Base-by-base conservation (phyloP, 2,329 filamentous ascomycete genomes). In the Cladosporium sp. region DNA sequence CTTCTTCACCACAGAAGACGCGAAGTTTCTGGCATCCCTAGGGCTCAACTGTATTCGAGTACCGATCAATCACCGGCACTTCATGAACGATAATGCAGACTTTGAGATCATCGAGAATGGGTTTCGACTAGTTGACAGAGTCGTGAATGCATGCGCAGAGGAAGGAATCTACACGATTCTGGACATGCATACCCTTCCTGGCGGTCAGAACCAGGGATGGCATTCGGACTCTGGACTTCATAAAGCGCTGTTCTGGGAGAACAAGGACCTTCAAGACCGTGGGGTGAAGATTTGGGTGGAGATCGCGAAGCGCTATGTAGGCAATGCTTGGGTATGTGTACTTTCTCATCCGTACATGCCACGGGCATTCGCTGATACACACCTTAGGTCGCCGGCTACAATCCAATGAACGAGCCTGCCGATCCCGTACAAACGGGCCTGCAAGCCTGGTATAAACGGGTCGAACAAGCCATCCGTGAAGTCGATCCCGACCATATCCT, bases 31-130 rank as follows among this genome's bases (percentile, higher is more conserved):
- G 55, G 73, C 77, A 1, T 75, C 69, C 0, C 59, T 79, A 2
- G 77, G 77, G 0, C 64, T 83, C 16, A 83, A 82, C 60, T 83
- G 77, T 59, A 68, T 83, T 2, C 73, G 80, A 0, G 64, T 84
- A 2, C 79, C 80, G 0, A 81, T 84, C 64, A 83, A 83, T 59
- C 81, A 82, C 57, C 73, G 75, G 0, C 76, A 79, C 56, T 78
- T 79, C 30, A 74, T 77, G 51, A 74, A 79, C 52, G 73, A 78
- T 49, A 59, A 61, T n/a, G 35, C 33, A 41, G 29, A 25, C 7
- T 49, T 49, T 16, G 46, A 49, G 25, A 36, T 78, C 8, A 78
- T 76, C 55, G 58, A 69, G 12, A 64, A 67, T 2, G 77, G 76
- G 0, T 78, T 79, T 55, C 71, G 73, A 52, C 69, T 72, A 40